phyloP scores from a whole-genome alignment of 2,329 filamentous ascomycete species.

The Onygenales sp. region DNA sequence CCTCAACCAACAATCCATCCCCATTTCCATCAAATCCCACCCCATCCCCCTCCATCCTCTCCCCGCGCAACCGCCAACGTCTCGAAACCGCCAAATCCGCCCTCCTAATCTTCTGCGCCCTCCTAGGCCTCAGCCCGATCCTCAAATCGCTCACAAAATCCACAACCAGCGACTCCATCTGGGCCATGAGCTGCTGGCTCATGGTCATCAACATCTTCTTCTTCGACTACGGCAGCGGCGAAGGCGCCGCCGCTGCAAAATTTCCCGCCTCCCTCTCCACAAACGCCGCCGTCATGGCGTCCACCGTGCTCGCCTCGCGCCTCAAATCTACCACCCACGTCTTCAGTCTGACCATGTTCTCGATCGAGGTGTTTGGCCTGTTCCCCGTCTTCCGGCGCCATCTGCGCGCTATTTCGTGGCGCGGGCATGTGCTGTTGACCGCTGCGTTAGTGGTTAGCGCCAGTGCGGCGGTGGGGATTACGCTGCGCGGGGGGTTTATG shows the following conservation, averaged over 20 bases:
- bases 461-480: constrained; percentile 63
- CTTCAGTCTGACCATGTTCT: constrained; percentile 89
- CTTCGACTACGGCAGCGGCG: constrained; percentile 78
- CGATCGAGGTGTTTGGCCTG: constrained; percentile 91
- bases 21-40: constrained; percentile 20
- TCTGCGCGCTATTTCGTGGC: constrained; percentile 70
- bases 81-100: constrained; percentile 85
- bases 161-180: constrained; percentile 89
- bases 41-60: constrained; percentile 32
- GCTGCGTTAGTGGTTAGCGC: constrained; percentile 67
- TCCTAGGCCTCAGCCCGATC: constrained; percentile 87
- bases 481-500: constrained; percentile 43
- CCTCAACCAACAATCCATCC: constrained; percentile 5
- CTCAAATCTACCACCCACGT: constrained; percentile 87
- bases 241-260: constrained; percentile 34
- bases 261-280: constrained; percentile 66
- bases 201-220: constrained; percentile 95
- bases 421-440: constrained; percentile 69
- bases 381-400: constrained; percentile 97
- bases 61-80: constrained; percentile 50
- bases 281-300: constrained; percentile 93
- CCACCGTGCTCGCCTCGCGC: constrained; percentile 82
- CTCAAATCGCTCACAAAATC: constrained; percentile 92
- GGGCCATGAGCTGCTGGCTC: constrained; percentile 91
- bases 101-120: constrained; percentile 80